phyloP scores from a whole-genome alignment of 2,329 filamentous ascomycete species.

The Claviceps sp. region DNA sequence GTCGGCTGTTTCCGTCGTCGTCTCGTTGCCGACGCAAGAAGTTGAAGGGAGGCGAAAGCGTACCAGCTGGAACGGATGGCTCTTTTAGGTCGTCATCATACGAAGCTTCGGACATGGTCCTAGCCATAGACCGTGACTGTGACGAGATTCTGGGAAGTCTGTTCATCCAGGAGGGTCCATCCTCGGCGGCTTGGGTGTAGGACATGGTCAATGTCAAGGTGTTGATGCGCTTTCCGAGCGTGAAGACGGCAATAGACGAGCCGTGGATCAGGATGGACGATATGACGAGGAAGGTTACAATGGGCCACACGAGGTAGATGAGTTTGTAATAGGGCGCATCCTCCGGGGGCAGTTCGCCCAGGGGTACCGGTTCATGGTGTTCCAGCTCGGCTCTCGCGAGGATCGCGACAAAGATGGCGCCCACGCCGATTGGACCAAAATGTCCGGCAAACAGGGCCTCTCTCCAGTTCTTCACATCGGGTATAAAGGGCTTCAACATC shows the following conservation, averaged over 20 bases:
- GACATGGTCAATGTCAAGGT: constrained; percentile 91
- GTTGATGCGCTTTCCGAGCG: constrained; percentile 94
- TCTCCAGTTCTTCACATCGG: constrained; percentile 95
- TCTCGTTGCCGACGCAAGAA: constrained; percentile 77
- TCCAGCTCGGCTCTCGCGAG: constrained; percentile 87
- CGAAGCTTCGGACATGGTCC: constrained; percentile 71
- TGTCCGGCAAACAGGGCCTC: constrained; percentile 94
- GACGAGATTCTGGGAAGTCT: constrained; percentile 61
- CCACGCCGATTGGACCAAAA: constrained; percentile 94
- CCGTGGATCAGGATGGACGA: constrained; percentile 91
- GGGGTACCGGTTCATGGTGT: constrained; percentile 58
- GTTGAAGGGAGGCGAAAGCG: constrained; percentile 57
- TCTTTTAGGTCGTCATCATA: constrained; percentile 50
- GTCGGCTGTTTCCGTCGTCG: constrained; percentile 45
- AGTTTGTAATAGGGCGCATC: constrained; percentile 49
- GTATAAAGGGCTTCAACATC: constrained; percentile 78
- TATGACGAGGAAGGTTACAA: constrained; percentile 87
- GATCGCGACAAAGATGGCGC: constrained; percentile 90
- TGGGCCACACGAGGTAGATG: constrained; percentile 85
- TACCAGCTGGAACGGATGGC: constrained; percentile 51
- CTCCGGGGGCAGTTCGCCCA: constrained; percentile 44
- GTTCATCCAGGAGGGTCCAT: constrained; percentile 90
- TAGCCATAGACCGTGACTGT: constrained; percentile 66
- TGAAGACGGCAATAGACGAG: constrained; percentile 96
- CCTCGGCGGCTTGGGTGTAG: constrained; percentile 80